A percentile compares a stretch with the other conserved stretches of the same genome.
Conservation (phyloP, 225 moss, liverwort and hornwort species). For the Pseudisothecium myosuroides region DNA sequence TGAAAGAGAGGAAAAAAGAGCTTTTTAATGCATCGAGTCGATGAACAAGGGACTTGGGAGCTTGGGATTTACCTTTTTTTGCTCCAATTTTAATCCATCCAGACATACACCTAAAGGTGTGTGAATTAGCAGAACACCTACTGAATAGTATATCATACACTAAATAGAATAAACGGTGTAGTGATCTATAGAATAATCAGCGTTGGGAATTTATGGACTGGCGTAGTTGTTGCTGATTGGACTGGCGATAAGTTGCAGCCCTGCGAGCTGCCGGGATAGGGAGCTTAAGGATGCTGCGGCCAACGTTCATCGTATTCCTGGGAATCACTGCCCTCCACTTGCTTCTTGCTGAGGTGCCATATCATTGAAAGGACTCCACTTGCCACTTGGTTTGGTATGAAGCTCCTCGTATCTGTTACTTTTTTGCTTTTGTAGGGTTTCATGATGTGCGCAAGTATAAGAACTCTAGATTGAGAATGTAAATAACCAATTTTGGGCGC, state of each 20-base stretch:
- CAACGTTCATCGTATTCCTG: conserved; percentile 15
- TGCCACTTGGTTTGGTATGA: not conserved
- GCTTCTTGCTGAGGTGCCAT: conserved; percentile 33
- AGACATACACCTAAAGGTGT: not conserved
- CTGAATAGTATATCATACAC: not conserved
- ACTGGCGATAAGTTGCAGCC: not conserved
- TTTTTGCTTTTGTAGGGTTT: not conserved
- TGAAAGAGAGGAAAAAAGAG: not conserved
- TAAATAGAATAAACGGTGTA: not conserved
- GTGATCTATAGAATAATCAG: not conserved
- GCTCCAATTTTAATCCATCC: not conserved
- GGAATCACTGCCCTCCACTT: conserved; percentile 22
- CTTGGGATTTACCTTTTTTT: not conserved
- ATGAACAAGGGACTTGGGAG: not conserved
- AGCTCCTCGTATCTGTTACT: not conserved
- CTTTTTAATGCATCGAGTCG: not conserved
- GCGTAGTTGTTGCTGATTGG: not conserved
- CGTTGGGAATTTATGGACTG: not conserved
- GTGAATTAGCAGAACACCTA: not conserved
- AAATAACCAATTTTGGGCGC: not conserved
- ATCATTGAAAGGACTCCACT: not conserved
- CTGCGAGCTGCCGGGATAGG: conserved; percentile 20
- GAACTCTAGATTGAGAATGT: not conserved
- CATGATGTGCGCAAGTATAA: not conserved
- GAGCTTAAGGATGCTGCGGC: conserved; percentile 12